Conservation (phyloP, 495 filamentous ascomycete species). For the Pseudevernia furfuracea region DNA sequence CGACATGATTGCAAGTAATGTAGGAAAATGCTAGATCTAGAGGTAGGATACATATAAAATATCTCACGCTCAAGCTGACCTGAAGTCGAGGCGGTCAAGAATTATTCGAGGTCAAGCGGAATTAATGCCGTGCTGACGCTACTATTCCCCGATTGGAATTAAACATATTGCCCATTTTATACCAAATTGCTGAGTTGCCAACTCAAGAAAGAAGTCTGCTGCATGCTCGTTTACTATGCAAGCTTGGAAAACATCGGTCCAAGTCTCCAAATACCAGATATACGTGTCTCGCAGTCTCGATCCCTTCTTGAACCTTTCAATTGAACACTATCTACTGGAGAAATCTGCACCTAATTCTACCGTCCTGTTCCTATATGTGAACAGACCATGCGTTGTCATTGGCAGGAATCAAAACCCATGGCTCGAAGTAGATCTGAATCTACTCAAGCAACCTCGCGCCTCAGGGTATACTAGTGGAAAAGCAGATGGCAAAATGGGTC, state of each 20-base stretch:
- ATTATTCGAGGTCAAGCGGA: neutral
- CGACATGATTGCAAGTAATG: constrained; percentile 52
- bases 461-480: constrained; percentile 24
- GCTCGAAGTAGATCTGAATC: constrained; percentile 70
- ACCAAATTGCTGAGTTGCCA: neutral
- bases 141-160: neutral
- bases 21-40: neutral
- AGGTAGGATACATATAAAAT: neutral
- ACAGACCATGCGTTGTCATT: constrained; percentile 77
- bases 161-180: too few relatives aligned
- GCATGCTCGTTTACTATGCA: neutral
- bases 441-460: constrained; percentile 23
- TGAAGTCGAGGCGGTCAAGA: too few relatives aligned
- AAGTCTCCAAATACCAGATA: constrained; percentile 51
- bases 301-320: constrained; percentile 90
- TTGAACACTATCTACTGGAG: constrained; percentile 83
- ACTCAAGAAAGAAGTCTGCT: neutral
- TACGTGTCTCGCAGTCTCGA: constrained; percentile 68
- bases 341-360: constrained; percentile 60
- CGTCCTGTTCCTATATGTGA: constrained; percentile 80
- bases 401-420: constrained; percentile 98
- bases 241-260: constrained; percentile 13
- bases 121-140: neutral
- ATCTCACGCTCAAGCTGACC: neutral
- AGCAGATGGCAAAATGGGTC: constrained; percentile 25